phyloP scores from a whole-genome alignment of 2,329 filamentous ascomycete species.

The Cadophora malorum region DNA sequence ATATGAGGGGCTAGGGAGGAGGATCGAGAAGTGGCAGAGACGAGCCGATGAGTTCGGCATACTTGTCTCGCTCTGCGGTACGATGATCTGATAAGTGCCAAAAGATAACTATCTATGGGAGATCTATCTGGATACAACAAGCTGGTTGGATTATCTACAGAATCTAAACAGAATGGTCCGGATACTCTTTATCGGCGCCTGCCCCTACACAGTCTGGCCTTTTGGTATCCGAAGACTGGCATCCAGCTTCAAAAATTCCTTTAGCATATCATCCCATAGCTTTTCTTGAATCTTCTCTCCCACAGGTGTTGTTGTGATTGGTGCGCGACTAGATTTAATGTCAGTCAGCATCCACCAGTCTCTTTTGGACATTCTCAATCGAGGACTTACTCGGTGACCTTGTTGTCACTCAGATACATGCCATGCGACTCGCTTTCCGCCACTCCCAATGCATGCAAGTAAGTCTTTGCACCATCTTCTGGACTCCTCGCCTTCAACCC shows the following conservation, averaged over 20 bases:
- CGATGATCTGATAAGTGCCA: neutral
- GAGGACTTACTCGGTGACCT: conserved; percentile 33
- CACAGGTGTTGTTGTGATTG: conserved; percentile 13
- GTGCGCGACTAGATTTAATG: conserved; percentile 5
- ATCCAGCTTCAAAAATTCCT: conserved; percentile 18
- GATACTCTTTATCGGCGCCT: too few species aligned
- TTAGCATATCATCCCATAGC: conserved; percentile 18
- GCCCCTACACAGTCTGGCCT: neutral
- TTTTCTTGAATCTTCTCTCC: conserved; percentile 11
- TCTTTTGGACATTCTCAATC: neutral
- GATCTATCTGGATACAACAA: neutral
- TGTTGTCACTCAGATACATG: conserved; percentile 29
- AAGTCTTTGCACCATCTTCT: conserved; percentile 23
- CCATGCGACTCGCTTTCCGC: conserved; percentile 39
- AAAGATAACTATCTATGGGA: neutral
- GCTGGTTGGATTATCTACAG: neutral
- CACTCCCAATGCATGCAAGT: conserved; percentile 21
- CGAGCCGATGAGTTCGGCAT: conserved; percentile 17
- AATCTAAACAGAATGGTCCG: neutral
- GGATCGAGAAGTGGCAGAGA: conserved; percentile 12
- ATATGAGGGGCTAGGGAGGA: neutral
- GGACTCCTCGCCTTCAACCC: conserved; percentile 18
- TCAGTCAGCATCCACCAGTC: neutral
- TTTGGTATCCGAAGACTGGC: neutral
- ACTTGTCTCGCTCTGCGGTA: conserved; percentile 18